These are phyloP conservation scores for Pyricularia sp. DNA, from an alignment of 2,329 filamentous ascomycete genomes.

Conservation along the genomic window DNA sequence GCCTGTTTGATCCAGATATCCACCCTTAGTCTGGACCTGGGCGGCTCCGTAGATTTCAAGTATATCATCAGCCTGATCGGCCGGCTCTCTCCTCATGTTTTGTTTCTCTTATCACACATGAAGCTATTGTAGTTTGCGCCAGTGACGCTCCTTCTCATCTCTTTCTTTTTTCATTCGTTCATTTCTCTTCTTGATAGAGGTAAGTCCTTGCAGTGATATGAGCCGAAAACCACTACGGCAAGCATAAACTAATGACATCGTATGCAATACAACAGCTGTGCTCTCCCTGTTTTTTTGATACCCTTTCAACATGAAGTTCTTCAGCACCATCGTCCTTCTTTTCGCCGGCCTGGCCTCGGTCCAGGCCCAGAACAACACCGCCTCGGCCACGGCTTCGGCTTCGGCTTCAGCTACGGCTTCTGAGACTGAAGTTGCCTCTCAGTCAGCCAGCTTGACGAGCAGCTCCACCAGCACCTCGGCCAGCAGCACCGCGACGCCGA, in stretches of 20 bases:
- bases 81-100: neutral
- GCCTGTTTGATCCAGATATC: neutral
- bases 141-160: neutral
- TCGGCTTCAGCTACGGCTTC: constrained; percentile 2
- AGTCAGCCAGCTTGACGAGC: neutral
- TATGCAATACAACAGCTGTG: neutral
- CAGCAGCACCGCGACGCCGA: constrained; percentile 5
- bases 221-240: no score
- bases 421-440: constrained; percentile 3
- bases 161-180: neutral
- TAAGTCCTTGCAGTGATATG: neutral
- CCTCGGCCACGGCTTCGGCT: constrained; percentile 4
- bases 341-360: constrained; percentile 20
- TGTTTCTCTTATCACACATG: neutral
- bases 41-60: neutral
- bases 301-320: constrained; percentile 15
- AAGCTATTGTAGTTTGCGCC: neutral
- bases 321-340: constrained; percentile 13
- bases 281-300: constrained; percentile 2
- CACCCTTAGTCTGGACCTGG: neutral
- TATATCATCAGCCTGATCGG: neutral
- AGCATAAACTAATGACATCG: neutral
- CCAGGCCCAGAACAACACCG: constrained; percentile 4
- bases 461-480: constrained; percentile 2
- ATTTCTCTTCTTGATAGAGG: constrained; percentile 1